Base-by-base conservation (phyloP, 345 rosid species). In the Stellera chamaejasme region DNA sequence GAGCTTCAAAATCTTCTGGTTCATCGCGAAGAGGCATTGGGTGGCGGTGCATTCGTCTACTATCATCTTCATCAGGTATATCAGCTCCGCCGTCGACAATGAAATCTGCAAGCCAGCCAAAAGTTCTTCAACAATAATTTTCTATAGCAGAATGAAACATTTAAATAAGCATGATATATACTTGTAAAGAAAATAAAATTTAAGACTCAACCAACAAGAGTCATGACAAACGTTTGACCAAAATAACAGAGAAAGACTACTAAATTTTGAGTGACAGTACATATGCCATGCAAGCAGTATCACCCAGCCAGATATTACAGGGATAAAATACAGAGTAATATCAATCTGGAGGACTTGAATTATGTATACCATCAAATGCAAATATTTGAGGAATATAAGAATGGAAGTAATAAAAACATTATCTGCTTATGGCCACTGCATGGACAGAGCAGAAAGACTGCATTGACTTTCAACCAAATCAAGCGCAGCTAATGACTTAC, bases 1-100 rank as follows among this genome's bases (percentile, higher is more conserved):
- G 85, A 55, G 76, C 96, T 63, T 90, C 97, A 52, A 87, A 77
- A 75, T 93, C 97, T 73, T 84, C 98, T 62, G 80, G 81, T 11
- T 88, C 91, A 5, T 92, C 98, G 10, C 79, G 79, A 27, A 85
- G 66, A 16, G 84, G 76, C 52, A 84, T 66, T 10, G 83, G 80
- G 43, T 95, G 72, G 13, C 84, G 92, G 54, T 77, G 96, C 45
- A 80, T 74, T 73, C 88, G 63, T 82, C 95, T 78, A 63, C 73
- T 82, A 71, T 48, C 83, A 50, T 73, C 85, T 48, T 89, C 97
- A 39, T 89, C 99, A 10, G 90, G 90, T 44, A 89, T 69, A 19
- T 89, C 99, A 19, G 79, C 72, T 75, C 83, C 86, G 73, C 50
- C 60, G 62, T 89, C 81, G n/a, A 78, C 92, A 39, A 92, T 88